These are phyloP conservation scores for Apophysomyces trapeziformis DNA, from an alignment of 371 early-diverging fungal genomes.

Conservation along the genomic window DNA sequence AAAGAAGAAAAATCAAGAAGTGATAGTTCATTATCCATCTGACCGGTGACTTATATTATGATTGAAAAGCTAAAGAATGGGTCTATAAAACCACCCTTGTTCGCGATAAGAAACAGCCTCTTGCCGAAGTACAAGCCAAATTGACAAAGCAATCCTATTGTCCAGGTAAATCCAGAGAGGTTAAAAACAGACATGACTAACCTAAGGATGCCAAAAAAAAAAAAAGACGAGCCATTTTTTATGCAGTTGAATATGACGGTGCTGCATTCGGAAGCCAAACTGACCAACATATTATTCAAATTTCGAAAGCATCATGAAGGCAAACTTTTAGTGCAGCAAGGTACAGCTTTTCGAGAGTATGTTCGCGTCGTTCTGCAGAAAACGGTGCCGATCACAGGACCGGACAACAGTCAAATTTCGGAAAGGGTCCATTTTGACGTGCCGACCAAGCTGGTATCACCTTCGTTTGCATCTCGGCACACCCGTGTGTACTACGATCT, in stretches of 20 bases:
- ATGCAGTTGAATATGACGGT: conserved; percentile 41
- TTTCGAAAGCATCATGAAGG: conserved; percentile 57
- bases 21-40: background rate
- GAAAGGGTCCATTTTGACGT: conserved; percentile 38
- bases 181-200: background rate
- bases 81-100: conserved; percentile 35
- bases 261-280: conserved; percentile 35
- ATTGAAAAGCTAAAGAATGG: conserved; percentile 31
- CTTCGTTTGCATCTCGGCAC: conserved; percentile 46
- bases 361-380: conserved; percentile 36
- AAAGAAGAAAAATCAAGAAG: background rate
- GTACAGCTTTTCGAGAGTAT: conserved; percentile 47
- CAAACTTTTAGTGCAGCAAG: conserved; percentile 47
- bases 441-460: conserved; percentile 52
- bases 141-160: conserved; percentile 47
- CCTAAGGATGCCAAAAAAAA: background rate
- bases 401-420: conserved; percentile 13
- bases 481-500: conserved; percentile 51
- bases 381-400: conserved; percentile 20
- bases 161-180: conserved; percentile 39
- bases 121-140: conserved; percentile 39
- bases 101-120: conserved; percentile 37
- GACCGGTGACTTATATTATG: no score
- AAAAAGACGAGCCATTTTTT: conserved; percentile 44
- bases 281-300: conserved; percentile 32